Conservation (phyloP, 441 rosid genomes). For the Metrosideros polymorpha region DNA sequence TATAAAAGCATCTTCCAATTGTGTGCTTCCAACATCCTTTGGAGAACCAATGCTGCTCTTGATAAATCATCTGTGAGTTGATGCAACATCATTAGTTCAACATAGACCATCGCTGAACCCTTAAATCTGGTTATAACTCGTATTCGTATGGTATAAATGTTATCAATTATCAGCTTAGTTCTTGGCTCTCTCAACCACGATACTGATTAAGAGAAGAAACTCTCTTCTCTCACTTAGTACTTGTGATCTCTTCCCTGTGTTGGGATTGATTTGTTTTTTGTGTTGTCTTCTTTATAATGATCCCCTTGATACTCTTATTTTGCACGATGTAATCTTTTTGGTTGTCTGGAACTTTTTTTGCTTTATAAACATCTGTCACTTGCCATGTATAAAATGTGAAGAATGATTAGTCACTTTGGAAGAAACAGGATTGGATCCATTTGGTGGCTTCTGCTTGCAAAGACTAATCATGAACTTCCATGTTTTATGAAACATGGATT, state of each 20-base stretch:
- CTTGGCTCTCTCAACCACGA: background rate
- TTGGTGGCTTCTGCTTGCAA: background rate
- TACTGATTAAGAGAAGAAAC: background rate
- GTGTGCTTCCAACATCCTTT: background rate
- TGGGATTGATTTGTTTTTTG: background rate
- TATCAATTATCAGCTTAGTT: background rate
- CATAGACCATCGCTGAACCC: background rate
- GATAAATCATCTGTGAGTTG: background rate
- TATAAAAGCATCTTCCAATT: background rate
- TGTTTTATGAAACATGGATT: background rate
- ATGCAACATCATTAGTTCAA: background rate
- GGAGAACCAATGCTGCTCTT: background rate
- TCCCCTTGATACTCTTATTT: background rate
- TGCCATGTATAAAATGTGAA: background rate
- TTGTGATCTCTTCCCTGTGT: background rate
- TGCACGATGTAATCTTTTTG: background rate
- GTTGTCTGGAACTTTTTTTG: background rate
- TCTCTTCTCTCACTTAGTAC: background rate
- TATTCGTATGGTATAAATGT: background rate
- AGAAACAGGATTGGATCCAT: background rate
- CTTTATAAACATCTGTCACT: background rate
- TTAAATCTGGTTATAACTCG: background rate
- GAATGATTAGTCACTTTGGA: background rate
- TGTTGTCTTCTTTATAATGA: background rate
- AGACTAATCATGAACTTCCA: background rate